Conservation (phyloP, 2,329 filamentous ascomycete species). For the Talaromyces sp. region DNA sequence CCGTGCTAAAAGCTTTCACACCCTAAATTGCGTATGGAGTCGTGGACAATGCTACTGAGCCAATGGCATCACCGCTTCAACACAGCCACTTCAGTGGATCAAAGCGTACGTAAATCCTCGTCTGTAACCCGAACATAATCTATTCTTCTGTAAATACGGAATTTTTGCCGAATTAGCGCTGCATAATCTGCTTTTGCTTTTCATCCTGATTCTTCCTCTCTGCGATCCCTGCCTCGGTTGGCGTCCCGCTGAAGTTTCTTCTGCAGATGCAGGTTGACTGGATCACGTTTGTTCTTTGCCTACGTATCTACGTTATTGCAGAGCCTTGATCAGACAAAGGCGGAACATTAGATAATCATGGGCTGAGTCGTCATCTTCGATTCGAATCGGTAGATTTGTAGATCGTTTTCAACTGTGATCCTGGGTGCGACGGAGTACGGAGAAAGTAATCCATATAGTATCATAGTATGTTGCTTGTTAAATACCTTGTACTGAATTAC, state of each 20-base stretch:
- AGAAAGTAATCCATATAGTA: background rate
- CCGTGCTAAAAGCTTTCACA: background rate
- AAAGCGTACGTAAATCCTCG: slow-evolving; percentile 12
- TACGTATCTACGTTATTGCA: background rate
- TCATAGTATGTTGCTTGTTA: background rate
- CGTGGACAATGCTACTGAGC: background rate
- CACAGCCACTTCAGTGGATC: slow-evolving; percentile 18
- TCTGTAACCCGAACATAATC: background rate
- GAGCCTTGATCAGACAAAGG: background rate
- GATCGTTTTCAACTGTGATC: background rate
- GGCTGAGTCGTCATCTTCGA: background rate
- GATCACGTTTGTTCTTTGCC: background rate
- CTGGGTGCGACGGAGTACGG: slow-evolving; percentile 3
- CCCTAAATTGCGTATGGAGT: background rate
- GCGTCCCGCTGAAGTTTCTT: background rate
- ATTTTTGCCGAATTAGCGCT: slow-evolving; percentile 6
- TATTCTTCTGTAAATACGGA: background rate
- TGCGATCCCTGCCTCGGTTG: slow-evolving; percentile 1
- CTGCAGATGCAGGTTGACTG: background rate
- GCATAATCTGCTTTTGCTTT: background rate
- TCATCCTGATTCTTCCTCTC: background rate
- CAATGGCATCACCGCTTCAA: slow-evolving; percentile 11
- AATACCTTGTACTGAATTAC: background rate
- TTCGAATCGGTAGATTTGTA: background rate
- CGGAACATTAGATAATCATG: too few relatives aligned